Percentiles rank a stretch among this genome's conserved stretches.
These are phyloP conservation scores for Warburgia ugandensis DNA, from an alignment of 164 flowering plant species.

Conservation along the genomic window DNA sequence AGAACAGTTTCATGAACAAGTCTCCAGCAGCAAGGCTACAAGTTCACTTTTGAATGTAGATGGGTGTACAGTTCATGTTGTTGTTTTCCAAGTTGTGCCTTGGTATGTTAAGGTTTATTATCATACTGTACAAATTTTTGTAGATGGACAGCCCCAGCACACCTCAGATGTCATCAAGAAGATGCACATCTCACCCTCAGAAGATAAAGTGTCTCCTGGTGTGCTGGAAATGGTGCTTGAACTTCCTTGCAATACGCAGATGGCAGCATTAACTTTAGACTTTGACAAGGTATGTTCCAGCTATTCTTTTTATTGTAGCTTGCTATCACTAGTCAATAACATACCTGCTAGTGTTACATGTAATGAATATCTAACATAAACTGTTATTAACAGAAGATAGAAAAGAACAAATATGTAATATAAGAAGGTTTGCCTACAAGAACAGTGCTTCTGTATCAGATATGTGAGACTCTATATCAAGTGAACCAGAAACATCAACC, in stretches of 20 bases:
- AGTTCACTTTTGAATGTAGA: conserved; percentile 14
- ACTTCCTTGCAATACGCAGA: conserved; percentile 52
- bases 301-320: background rate
- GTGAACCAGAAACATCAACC: too few relatives aligned
- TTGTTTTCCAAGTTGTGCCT: conserved; percentile 86
- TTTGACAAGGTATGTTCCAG: conserved; percentile 72
- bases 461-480: too few relatives aligned
- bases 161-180: conserved; percentile 43
- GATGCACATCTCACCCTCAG: conserved; percentile 82
- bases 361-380: too few relatives aligned
- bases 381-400: too few relatives aligned
- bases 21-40: conserved; percentile 11
- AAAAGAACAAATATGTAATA: too few relatives aligned
- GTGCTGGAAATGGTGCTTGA: conserved; percentile 69
- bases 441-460: too few relatives aligned
- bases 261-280: conserved; percentile 63
- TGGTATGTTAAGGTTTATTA: conserved; percentile 95
- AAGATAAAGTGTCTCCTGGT: conserved; percentile 86
- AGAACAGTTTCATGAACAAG: conserved; percentile 10
- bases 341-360: background rate
- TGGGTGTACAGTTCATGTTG: conserved; percentile 41
- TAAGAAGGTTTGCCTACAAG: too few relatives aligned
- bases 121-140: conserved; percentile 55
- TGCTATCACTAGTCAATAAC: too few relatives aligned
- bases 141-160: conserved; percentile 44